A percentile compares a stretch with the other conserved stretches of the same genome.
These are phyloP conservation scores for Citrullus amarus DNA, from an alignment of 306 rosid species.

Conservation along the genomic window DNA sequence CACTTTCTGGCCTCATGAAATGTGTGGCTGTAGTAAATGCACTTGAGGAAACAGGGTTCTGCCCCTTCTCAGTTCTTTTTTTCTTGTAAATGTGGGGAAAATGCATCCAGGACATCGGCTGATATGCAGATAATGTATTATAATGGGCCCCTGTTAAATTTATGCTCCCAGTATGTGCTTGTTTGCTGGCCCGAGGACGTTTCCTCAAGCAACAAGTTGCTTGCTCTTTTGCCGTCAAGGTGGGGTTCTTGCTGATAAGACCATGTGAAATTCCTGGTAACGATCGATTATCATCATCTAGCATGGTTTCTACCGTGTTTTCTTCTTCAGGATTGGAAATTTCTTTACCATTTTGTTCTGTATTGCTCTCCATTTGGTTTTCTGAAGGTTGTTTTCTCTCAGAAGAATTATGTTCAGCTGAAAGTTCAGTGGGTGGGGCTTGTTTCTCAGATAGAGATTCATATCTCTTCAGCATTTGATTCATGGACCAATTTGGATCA, in stretches of 20 bases:
- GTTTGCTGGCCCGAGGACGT: constrained; percentile 12
- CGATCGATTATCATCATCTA: not conserved
- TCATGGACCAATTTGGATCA: constrained; percentile 1
- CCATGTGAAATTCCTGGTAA: not conserved
- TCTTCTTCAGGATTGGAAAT: not conserved
- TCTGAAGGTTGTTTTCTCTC: not conserved
- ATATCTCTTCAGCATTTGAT: not conserved
- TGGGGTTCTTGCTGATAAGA: not conserved
- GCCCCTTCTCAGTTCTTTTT: constrained; percentile 35
- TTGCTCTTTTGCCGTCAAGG: not conserved
- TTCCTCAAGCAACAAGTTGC: constrained; percentile 22
- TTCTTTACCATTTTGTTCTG: not conserved
- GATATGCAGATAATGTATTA: constrained; percentile 26
- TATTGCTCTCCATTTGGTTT: not conserved
- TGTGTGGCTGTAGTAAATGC: constrained; percentile 18
- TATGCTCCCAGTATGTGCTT: constrained; percentile 18
- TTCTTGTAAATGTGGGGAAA: constrained; percentile 39
- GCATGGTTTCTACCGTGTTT: not conserved
- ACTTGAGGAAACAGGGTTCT: constrained; percentile 11
- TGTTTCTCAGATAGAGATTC: not conserved
- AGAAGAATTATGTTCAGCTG: not conserved
- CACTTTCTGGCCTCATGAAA: constrained; percentile 5
- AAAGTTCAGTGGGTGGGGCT: not conserved
- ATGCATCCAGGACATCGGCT: constrained; percentile 14
- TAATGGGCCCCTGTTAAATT: constrained; percentile 25